phyloP scores from a whole-genome alignment of 129 eudicot species.

The Pulicaria dysenterica region DNA sequence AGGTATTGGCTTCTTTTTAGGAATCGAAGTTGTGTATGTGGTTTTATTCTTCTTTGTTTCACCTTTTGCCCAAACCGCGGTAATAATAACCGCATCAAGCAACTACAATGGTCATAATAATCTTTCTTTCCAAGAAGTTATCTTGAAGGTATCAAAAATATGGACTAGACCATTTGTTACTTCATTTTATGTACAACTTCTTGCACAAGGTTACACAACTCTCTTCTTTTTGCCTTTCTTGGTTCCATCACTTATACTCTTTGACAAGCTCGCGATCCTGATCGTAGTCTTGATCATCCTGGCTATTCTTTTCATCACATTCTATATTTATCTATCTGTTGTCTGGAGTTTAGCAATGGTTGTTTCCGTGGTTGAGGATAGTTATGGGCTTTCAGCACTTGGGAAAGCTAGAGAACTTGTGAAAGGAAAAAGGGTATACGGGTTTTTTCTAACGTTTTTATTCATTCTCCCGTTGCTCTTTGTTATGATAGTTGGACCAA shows the following conservation, averaged over 20 bases:
- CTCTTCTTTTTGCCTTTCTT: constrained; percentile 18
- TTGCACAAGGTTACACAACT: constrained; percentile 21
- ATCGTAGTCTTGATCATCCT: constrained; percentile 4
- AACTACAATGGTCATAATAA: constrained; percentile 20
- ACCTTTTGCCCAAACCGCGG: constrained; percentile 19
- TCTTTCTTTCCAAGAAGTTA: constrained; percentile 38
- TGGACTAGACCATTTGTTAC: constrained; percentile 44
- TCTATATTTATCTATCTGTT: constrained; percentile 29
- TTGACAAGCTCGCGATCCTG: constrained; percentile 12
- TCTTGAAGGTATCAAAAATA: constrained; percentile 14
- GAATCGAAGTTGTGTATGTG: constrained; percentile 11
- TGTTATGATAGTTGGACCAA: not conserved
- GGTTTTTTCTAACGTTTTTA: constrained; percentile 28
- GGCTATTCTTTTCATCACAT: constrained; percentile 1
- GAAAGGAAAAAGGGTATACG: constrained; percentile 31
- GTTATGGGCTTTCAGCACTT: constrained; percentile 33
- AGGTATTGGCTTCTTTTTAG: constrained; percentile 26
- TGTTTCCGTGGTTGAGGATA: constrained; percentile 48
- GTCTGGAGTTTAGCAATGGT: constrained; percentile 38
- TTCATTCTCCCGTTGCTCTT: not conserved
- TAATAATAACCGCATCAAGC: constrained; percentile 24
- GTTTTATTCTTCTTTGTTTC: constrained; percentile 16
- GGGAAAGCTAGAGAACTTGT: constrained; percentile 37
- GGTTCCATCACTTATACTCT: constrained; percentile 21
- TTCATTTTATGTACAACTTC: constrained; percentile 24